These are phyloP conservation scores for Apiotrichum porosum DNA, from an alignment of 1,284 basidiomycete species.

Conservation along the genomic window DNA sequence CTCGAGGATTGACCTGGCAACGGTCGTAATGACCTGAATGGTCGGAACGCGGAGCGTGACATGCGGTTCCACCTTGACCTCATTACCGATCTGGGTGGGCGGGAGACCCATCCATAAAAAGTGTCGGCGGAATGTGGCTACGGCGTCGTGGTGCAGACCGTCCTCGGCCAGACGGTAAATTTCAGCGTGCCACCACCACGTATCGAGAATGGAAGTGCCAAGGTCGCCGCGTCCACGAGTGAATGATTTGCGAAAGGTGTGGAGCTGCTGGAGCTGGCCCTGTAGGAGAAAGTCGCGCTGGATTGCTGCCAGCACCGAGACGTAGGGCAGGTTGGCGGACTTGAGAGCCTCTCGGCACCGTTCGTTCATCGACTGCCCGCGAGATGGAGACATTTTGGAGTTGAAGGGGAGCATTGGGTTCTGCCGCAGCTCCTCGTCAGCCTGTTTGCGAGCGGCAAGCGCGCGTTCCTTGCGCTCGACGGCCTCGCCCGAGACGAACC, in stretches of 20 bases:
- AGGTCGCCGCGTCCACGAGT: too few species aligned
- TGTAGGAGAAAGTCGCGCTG: slow-evolving; percentile 15
- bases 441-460: neutral
- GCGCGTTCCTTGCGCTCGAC: neutral
- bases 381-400: too few species aligned
- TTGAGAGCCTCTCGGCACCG: neutral
- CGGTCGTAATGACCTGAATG: slow-evolving; percentile 21
- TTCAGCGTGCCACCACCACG: slow-evolving; percentile 30
- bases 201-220: too few species aligned
- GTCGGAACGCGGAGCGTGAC: slow-evolving; percentile 17
- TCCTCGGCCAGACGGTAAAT: slow-evolving; percentile 21
- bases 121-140: slow-evolving; percentile 20
- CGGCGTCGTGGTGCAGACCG: slow-evolving; percentile 17
- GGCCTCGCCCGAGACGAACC: neutral
- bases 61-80: neutral
- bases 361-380: too few species aligned
- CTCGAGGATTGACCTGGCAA: slow-evolving; percentile 27
- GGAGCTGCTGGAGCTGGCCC: too few species aligned
- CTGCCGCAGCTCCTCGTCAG: neutral
- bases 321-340: slow-evolving; percentile 1
- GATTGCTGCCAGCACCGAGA: slow-evolving; percentile 14
- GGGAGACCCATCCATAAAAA: slow-evolving; percentile 38
- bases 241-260: too few species aligned
- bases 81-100: neutral
- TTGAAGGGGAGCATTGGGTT: neutral